Percentiles rank a stretch among this genome's conserved stretches.
Evolutionary conservation across 176 grass and related monocot species (phyloP).

Genomic region (Cenchrus fungigraminus): DNA sequence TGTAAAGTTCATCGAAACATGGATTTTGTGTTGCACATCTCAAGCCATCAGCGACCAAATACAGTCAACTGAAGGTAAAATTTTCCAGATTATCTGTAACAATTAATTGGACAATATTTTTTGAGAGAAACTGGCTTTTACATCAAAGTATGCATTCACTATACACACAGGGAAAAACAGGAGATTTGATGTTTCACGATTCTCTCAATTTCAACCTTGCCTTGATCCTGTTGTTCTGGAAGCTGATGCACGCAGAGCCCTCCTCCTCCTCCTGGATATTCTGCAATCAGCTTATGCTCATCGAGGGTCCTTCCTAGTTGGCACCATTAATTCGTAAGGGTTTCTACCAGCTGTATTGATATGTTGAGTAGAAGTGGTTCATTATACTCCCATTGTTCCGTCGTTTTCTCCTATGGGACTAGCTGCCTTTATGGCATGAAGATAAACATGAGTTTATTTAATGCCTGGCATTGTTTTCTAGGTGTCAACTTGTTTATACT

Average conservation of each 20-base stretch:
- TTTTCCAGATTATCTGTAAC: constrained; percentile 8
- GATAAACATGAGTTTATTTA: constrained; percentile 27
- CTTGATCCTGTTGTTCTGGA: constrained; percentile 77
- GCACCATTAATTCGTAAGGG: constrained; percentile 82
- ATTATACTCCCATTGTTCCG: not conserved
- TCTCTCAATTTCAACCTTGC: constrained; percentile 60
- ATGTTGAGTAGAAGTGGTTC: constrained; percentile 31
- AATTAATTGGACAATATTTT: constrained; percentile 31
- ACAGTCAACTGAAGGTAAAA: constrained; percentile 56
- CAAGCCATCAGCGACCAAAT: constrained; percentile 52
- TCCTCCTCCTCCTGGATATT: constrained; percentile 78
- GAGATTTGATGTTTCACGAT: constrained; percentile 66
- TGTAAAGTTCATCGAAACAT: constrained; percentile 88
- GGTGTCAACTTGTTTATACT: constrained; percentile 32
- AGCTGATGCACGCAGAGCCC: constrained; percentile 69
- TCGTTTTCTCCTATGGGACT: not conserved
- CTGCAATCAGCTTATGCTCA: constrained; percentile 64
- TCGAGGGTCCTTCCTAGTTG: constrained; percentile 79
- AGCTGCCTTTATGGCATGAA: constrained; percentile 2
- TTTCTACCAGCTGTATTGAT: constrained; percentile 35
- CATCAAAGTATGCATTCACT: constrained; percentile 32
- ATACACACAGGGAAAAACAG: constrained; percentile 61
- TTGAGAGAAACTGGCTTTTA: constrained; percentile 18
- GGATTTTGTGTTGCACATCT: constrained; percentile 71
- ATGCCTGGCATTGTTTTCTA: not conserved